A percentile compares a stretch with the other conserved stretches of the same genome.
These are phyloP conservation scores for Niveomyces coronatus DNA, from an alignment of 2,329 filamentous ascomycete genomes.

Conservation along the genomic window DNA sequence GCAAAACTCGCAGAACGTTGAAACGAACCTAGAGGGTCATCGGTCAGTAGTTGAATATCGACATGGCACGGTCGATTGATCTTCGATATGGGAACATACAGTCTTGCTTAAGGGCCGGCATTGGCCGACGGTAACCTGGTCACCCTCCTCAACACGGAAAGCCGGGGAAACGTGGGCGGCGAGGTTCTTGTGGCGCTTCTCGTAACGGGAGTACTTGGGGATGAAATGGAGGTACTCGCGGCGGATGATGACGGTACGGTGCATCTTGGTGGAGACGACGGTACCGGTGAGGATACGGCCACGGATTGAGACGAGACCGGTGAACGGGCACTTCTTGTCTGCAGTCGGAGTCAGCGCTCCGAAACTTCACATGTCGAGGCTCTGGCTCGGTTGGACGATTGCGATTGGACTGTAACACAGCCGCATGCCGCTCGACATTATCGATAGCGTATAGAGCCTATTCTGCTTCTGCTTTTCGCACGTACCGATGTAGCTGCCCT, in stretches of 20 bases:
- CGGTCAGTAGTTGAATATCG: conserved; percentile 15
- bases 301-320: conserved; percentile 97
- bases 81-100: conserved; percentile 49
- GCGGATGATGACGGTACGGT: conserved; percentile 98
- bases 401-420: too few relatives aligned
- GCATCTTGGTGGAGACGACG: conserved; percentile 99
- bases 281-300: conserved; percentile 99
- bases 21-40: conserved; percentile 74
- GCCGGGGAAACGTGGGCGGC: conserved; percentile 97
- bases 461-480: conserved; percentile 21
- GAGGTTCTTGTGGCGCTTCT: conserved; percentile 99
- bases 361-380: background rate
- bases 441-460: conserved; percentile 6
- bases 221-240: conserved; percentile 99
- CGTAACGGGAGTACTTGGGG: conserved; percentile 99
- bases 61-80: background rate
- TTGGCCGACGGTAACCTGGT: conserved; percentile 98
- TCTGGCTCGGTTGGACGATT: background rate
- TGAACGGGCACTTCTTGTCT: conserved; percentile 99
- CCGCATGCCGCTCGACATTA: conserved; percentile 2
- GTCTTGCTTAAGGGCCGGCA: conserved; percentile 99
- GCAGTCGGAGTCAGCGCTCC: conserved; percentile 14
- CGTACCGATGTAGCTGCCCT: conserved; percentile 98
- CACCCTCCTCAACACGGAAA: conserved; percentile 99
- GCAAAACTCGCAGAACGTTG: conserved; percentile 98